phyloP scores from a whole-genome alignment of 2,329 filamentous ascomycete species.

The Diplodia sapinea region DNA sequence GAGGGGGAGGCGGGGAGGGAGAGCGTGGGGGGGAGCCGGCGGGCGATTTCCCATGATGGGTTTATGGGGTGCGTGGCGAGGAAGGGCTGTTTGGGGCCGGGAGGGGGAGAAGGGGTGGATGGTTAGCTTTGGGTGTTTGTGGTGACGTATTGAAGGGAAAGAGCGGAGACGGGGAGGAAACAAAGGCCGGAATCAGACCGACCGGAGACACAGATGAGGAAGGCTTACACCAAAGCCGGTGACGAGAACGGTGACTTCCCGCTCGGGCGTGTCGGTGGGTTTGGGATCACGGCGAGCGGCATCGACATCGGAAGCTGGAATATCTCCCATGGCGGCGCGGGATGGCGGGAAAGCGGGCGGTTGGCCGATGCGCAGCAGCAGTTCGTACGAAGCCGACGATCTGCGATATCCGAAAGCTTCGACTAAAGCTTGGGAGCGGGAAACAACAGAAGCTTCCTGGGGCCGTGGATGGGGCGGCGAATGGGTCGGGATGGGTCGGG shows the following conservation, averaged over 20 bases:
- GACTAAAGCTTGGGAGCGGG: conserved; percentile 3
- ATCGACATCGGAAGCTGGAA: neutral
- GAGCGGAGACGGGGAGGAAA: neutral
- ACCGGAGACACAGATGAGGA: neutral
- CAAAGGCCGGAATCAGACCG: neutral
- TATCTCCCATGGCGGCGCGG: conserved; percentile 17
- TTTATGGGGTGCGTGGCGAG: conserved; percentile 72
- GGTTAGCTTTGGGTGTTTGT: neutral
- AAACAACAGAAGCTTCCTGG: neutral
- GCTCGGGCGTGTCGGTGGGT: neutral
- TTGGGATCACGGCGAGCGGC: neutral
- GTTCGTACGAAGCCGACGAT: conserved; percentile 13
- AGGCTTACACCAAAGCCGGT: conserved; percentile 53
- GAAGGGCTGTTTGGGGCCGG: conserved; percentile 67
- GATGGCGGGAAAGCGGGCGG: too few relatives aligned
- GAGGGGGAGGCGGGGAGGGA: conserved; percentile 59
- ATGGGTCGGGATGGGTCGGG: neutral
- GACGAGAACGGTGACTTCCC: conserved; percentile 51
- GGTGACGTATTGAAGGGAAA: neutral
- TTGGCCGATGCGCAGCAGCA: neutral
- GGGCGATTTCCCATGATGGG: conserved; percentile 80
- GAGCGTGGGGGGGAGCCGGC: conserved; percentile 58
- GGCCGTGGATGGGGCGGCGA: neutral
- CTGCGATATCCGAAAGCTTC: conserved; percentile 21
- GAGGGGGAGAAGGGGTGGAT: too few relatives aligned